Base-by-base conservation (phyloP, 148 eudicot species). In the Arctostaphylos glauca region DNA sequence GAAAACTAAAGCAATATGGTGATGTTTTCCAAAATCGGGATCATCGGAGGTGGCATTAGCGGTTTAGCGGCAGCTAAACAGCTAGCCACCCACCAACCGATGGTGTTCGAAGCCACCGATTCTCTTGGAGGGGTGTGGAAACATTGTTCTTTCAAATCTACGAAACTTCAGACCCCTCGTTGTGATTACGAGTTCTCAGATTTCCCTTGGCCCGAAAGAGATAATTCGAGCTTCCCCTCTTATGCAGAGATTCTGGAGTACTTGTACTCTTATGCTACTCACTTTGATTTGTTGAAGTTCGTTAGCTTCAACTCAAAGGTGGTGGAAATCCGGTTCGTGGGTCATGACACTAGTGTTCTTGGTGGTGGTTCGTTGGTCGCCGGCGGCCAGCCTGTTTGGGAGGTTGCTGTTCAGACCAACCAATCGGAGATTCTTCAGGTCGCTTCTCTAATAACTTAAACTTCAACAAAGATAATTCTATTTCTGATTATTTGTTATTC, bases 151-250 rank as follows among this genome's bases (percentile, higher is more conserved):
- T 92, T 83, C 62, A 79, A 80, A 25, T 89, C 95, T 2, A 94
- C 99, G 0, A 92, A 89, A 74, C 95, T 96, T 16, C 99, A 96
- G 83, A 96, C 97, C 73, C 99, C 97, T n/a, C 97, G 95, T 25
- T 93, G 97, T 21, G 98, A 96, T 80, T 96, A 88, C 41, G 99
- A 96, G 82, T 96, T 96, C 80, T 96, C 99, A 0, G 99, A 96
- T 67, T 96, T 86, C 56, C 95, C 99, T 2, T 96, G 99, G 98
- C 84, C 93, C 0, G 80, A 90, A 48, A 90, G 99, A 78, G 95
- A 94, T 48, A 89, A 93, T 83, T 12, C 86, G 3, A 82, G 78
- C 47, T 96, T 93, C 77, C 99, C 99, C 68, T 77, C 94, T 72
- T 74, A 88, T 83, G 74, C 6, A 43, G 95, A 96, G 85, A 89